Conservation (phyloP, 164 flowering plant species). For the Buxus sempervirens region DNA sequence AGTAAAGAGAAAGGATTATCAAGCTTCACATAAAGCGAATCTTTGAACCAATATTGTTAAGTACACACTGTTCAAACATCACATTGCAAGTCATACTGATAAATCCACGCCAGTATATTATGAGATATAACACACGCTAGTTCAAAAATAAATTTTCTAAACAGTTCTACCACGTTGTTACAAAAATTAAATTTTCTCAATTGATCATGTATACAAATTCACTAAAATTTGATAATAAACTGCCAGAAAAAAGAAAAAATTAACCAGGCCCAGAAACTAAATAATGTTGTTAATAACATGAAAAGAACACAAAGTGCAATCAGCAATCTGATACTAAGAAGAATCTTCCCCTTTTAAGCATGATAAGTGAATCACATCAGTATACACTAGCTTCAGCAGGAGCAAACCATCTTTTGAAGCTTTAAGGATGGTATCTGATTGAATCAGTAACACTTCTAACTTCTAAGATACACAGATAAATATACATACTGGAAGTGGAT, state of each 20-base stretch:
- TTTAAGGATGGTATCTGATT: background rate
- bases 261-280: background rate
- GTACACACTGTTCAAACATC: background rate
- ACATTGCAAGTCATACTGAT: background rate
- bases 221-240: background rate
- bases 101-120: background rate
- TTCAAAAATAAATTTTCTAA: too few species aligned
- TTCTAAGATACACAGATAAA: background rate
- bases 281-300: background rate
- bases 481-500: background rate
- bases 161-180: too few species aligned
- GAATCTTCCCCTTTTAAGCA: background rate
- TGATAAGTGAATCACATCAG: background rate
- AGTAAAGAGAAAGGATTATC: slow-evolving; percentile 9
- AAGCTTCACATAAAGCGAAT: slow-evolving; percentile 1
- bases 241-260: background rate
- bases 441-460: background rate
- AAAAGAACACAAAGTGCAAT: background rate
- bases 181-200: too few species aligned
- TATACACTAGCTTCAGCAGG: background rate
- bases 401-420: background rate
- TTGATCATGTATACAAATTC: background rate
- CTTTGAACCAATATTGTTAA: background rate
- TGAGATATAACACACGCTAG: background rate
- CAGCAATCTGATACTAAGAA: background rate